Evolutionary conservation across 345 rosid genomes (phyloP).

Genomic region (Populus ilicifolia): DNA sequence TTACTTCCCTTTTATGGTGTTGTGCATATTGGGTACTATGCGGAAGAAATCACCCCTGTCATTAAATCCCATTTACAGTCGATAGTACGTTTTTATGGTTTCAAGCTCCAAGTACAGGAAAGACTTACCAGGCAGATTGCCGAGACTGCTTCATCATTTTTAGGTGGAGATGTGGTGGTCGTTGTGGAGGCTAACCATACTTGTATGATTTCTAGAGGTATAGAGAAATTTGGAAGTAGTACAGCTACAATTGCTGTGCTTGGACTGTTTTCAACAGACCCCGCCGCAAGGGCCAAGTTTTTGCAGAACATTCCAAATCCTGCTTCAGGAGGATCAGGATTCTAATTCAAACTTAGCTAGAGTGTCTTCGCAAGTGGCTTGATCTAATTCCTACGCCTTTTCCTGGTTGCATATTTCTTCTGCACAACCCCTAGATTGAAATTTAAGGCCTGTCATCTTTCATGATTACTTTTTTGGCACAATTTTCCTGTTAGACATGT

Average conservation of each 20-base stretch:
- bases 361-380: neutral
- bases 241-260: conserved; percentile 76
- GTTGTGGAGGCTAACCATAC: conserved; percentile 85
- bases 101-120: conserved; percentile 98
- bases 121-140: conserved; percentile 87
- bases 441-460: neutral
- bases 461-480: neutral
- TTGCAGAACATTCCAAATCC: conserved; percentile 50
- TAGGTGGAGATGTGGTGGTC: conserved; percentile 85
- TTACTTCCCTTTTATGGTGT: conserved; percentile 92
- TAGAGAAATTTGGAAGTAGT: conserved; percentile 87
- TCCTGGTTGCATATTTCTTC: neutral
- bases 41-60: conserved; percentile 44
- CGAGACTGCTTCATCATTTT: conserved; percentile 58
- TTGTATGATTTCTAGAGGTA: conserved; percentile 95
- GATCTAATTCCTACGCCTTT: neutral
- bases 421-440: conserved; percentile 1
- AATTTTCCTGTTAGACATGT: neutral
- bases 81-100: conserved; percentile 77
- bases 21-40: conserved; percentile 76
- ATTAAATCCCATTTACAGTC: conserved; percentile 60
- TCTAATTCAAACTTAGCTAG: neutral
- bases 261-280: conserved; percentile 69
- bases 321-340: conserved; percentile 22
- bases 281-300: conserved; percentile 52